Base-by-base conservation (phyloP, 1,284 basidiomycete species). In the Tilletia walkeri region DNA sequence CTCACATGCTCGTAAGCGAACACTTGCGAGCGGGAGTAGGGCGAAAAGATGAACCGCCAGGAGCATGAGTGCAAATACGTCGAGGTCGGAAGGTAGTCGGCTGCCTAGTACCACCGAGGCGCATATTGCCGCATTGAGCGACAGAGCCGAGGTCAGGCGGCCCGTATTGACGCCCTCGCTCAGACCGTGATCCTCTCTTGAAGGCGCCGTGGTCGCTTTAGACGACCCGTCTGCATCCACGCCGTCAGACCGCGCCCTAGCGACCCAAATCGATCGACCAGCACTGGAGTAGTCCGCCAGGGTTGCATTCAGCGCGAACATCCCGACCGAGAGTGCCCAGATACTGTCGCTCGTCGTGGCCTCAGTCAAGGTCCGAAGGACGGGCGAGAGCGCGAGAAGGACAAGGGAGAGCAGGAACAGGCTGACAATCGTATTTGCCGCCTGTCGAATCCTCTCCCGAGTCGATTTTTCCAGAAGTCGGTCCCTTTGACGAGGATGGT, bases 341-440 rank as follows among this genome's bases (percentile, higher is more conserved):
- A 98, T 96, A 36, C 93, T 94, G 84, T 99, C 96, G 14, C 91
- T 92, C 20, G 95, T 97, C 0, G 95, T 98, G 7, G 95, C 92
- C 53, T 93, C 92, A 12, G 94, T 96, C 76, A 99, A 85, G 0
- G 95, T 97, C 74, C 91, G 89, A 70, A 99, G 86, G 4, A 98
- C 91, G 1, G 96, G 96, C 0, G 94, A 91, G 56, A 98, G 87
- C 4, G 94, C 90, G 84, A 95, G 89, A 69, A 99, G 87, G 2
- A 93, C 89, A 5, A 98, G 87, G 77, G 94, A 92, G 69, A 95
- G 91, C 67, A 98, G 87, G 5, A 72, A 5, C 18, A 77, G 70
- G 12, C 72, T 68, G 7, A 76, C 67, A 5, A 75, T 38, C 20
- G 67, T 20, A 16, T 56, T 67, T n/a, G 50, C 65, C 1, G 50